These are phyloP conservation scores for Herpotrichia juniperi DNA, from an alignment of 2,329 filamentous ascomycete species.

Conservation along the genomic window DNA sequence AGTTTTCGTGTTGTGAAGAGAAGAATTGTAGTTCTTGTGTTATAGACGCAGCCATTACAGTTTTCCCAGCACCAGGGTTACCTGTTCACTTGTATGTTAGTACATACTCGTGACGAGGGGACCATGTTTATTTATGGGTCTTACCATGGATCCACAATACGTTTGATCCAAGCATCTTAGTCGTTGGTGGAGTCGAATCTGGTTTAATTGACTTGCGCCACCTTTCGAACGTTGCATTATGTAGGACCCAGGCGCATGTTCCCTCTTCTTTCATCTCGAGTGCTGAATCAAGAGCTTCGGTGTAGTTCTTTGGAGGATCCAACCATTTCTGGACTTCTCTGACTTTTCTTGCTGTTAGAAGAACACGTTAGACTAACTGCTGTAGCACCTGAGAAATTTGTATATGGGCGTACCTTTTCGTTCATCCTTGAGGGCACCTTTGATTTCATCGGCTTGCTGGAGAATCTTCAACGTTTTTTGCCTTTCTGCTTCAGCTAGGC, in stretches of 20 bases:
- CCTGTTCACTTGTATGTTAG: not conserved
- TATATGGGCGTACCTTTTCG: not conserved
- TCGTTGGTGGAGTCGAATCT: too few species aligned
- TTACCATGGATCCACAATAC: not conserved
- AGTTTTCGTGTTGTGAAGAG: too few species aligned
- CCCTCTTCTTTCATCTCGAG: not conserved
- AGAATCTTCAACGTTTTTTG: not conserved
- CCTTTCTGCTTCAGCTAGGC: not conserved
- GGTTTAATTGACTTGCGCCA: not conserved
- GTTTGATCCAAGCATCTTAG: not conserved
- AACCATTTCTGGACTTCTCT: not conserved
- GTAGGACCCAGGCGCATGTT: not conserved
- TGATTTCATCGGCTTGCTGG: not conserved
- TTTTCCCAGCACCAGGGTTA: not conserved
- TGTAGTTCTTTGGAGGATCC: not conserved
- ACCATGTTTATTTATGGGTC: too few species aligned
- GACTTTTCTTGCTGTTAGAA: not conserved
- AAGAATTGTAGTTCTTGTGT: not conserved
- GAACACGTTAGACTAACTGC: too few species aligned
- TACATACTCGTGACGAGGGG: too few species aligned
- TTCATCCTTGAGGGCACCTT: not conserved
- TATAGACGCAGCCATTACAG: conserved; percentile 1
- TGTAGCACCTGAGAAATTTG: not conserved
- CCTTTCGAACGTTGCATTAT: not conserved
- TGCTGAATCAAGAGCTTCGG: not conserved